Conservation (phyloP, 495 filamentous ascomycete genomes). For the Penicillium coffeae region DNA sequence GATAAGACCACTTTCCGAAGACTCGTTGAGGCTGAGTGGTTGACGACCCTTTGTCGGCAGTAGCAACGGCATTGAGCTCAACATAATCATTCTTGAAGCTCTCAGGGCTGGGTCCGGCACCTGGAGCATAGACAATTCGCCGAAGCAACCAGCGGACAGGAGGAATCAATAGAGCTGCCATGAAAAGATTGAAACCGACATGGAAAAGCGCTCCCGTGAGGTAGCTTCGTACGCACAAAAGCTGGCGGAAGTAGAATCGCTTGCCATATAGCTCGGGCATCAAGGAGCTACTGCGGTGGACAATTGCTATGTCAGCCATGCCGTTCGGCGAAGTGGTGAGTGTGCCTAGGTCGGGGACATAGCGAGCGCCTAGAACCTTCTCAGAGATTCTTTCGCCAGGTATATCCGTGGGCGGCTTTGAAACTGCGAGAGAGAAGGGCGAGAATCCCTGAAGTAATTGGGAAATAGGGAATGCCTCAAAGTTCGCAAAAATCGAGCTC, state of each 20-base stretch:
- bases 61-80: constrained; percentile 64
- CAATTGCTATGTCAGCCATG: constrained; percentile 59
- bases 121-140: constrained; percentile 58
- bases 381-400: constrained; percentile 29
- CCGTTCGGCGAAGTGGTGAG: constrained; percentile 58
- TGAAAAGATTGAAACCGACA: constrained; percentile 46
- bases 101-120: constrained; percentile 61
- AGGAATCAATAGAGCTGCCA: constrained; percentile 51
- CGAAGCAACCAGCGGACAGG: constrained; percentile 52
- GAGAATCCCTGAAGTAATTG: constrained; percentile 52
- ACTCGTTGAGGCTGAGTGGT: constrained; percentile 48
- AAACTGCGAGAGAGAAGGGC: constrained; percentile 66
- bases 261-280: constrained; percentile 66
- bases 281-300: constrained; percentile 75
- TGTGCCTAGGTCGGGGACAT: constrained; percentile 62
- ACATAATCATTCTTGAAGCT: constrained; percentile 52
- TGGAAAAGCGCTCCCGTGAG: constrained; percentile 56
- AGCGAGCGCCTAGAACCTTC: constrained; percentile 57
- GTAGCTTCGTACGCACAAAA: constrained; percentile 58
- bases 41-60: constrained; percentile 49
- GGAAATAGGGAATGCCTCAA: constrained; percentile 56
- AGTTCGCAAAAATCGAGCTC: constrained; percentile 56
- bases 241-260: constrained; percentile 69
- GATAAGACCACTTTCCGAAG: constrained; percentile 53
- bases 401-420: constrained; percentile 41